These are phyloP conservation scores for Gastrolobium villosum DNA, from an alignment of 306 rosid genomes.

Conservation along the genomic window DNA sequence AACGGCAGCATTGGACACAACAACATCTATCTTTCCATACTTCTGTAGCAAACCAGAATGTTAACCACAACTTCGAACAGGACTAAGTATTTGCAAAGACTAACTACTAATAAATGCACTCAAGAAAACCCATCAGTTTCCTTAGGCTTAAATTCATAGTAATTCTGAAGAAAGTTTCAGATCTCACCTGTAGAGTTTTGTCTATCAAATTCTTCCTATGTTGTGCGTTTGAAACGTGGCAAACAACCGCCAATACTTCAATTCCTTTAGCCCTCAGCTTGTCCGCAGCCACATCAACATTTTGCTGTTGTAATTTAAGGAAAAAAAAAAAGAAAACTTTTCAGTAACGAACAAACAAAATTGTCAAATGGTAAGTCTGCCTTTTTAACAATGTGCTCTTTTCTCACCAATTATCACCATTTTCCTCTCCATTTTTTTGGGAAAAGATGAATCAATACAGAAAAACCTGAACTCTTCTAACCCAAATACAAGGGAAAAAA, in stretches of 20 bases:
- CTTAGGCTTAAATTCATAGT: neutral
- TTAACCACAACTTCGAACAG: constrained; percentile 27
- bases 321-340: neutral
- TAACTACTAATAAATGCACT: neutral
- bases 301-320: constrained; percentile 59
- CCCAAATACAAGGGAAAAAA: neutral
- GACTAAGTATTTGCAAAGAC: neutral
- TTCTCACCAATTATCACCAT: neutral
- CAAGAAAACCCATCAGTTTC: neutral
- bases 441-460: neutral
- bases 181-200: constrained; percentile 72
- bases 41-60: constrained; percentile 58
- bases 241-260: constrained; percentile 68
- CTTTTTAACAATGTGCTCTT: neutral
- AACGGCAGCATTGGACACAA: constrained; percentile 87
- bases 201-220: constrained; percentile 79
- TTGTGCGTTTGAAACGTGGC: constrained; percentile 81
- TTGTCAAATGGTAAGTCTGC: neutral
- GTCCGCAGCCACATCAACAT: constrained; percentile 78
- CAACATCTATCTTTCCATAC: constrained; percentile 79
- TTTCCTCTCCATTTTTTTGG: neutral
- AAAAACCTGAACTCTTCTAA: neutral
- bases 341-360: neutral
- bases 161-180: neutral
- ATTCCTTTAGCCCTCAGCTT: constrained; percentile 76